Evolutionary conservation across 495 filamentous ascomycete genomes (phyloP).

Genomic region (Tuber borchii): DNA sequence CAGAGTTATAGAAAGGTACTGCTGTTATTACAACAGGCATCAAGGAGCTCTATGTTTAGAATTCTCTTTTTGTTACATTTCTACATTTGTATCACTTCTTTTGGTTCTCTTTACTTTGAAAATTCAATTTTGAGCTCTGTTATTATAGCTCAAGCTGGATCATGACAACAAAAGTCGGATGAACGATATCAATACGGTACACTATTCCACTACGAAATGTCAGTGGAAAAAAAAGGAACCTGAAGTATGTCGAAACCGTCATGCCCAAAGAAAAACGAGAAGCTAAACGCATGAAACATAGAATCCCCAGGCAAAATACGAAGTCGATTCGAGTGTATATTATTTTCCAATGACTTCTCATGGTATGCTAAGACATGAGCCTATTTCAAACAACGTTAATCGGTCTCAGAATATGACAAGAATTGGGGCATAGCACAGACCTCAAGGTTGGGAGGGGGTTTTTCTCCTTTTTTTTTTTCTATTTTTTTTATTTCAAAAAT

Average conservation of each 20-base stretch:
- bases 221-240: background rate
- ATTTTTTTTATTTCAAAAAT: too few species aligned
- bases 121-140: background rate
- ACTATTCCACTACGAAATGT: background rate
- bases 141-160: background rate
- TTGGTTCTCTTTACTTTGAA: too few species aligned
- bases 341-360: background rate
- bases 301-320: background rate
- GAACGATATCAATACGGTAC: background rate
- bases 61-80: background rate
- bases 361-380: background rate
- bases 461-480: too few species aligned
- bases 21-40: conserved; percentile 27
- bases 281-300: background rate
- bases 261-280: background rate
- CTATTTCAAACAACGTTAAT: background rate
- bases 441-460: too few species aligned
- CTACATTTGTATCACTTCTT: too few species aligned
- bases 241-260: background rate
- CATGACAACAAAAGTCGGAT: background rate
- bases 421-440: background rate
- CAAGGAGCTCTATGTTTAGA: conserved; percentile 31
- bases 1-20: conserved; percentile 12
- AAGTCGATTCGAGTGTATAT: background rate
- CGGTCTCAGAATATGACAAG: background rate